Evolutionary conservation across 2,329 filamentous ascomycete species (phyloP).

Genomic region (Sporothrix pallida): DNA sequence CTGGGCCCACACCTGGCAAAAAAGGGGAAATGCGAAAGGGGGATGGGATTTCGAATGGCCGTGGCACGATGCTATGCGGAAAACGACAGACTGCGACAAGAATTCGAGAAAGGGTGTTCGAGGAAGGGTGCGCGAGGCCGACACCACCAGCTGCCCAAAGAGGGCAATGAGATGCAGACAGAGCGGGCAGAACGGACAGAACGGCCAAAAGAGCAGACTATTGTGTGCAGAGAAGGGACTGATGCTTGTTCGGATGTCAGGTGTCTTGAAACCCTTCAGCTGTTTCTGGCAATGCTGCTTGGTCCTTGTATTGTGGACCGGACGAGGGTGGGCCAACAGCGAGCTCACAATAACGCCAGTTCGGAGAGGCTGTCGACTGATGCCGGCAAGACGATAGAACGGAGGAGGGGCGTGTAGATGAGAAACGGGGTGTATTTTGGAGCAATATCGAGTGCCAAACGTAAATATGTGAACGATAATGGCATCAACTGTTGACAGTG

Average conservation of each 20-base stretch:
- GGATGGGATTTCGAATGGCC: conserved; percentile 24
- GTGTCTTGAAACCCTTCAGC: conserved; percentile 49
- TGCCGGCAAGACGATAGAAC: conserved; percentile 26
- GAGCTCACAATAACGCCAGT: conserved; percentile 16
- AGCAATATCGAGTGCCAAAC: not conserved
- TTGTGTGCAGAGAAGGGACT: not conserved
- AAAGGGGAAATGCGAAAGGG: conserved; percentile 25
- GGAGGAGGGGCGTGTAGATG: conserved; percentile 23
- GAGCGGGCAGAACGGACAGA: not conserved
- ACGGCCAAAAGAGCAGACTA: not conserved
- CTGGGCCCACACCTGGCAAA: conserved; percentile 14
- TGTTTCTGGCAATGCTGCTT: conserved; percentile 41
- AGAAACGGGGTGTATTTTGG: not conserved
- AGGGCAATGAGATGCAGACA: not conserved
- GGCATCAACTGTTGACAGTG: not conserved
- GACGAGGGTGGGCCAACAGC: conserved; percentile 24
- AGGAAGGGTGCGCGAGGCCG: not conserved
- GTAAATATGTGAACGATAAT: not conserved
- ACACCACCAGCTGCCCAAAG: not conserved
- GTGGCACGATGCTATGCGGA: conserved; percentile 24
- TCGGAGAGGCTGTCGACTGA: conserved; percentile 27
- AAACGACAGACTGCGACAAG: conserved; percentile 25
- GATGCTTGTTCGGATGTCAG: conserved; percentile 47
- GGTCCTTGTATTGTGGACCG: conserved; percentile 26
- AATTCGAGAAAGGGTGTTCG: conserved; percentile 14